Evolutionary conservation across 257 asterid species (phyloP), one percentile per base, ranked within the genome.

Genomic region (Solanum tarapatanum): DNA sequence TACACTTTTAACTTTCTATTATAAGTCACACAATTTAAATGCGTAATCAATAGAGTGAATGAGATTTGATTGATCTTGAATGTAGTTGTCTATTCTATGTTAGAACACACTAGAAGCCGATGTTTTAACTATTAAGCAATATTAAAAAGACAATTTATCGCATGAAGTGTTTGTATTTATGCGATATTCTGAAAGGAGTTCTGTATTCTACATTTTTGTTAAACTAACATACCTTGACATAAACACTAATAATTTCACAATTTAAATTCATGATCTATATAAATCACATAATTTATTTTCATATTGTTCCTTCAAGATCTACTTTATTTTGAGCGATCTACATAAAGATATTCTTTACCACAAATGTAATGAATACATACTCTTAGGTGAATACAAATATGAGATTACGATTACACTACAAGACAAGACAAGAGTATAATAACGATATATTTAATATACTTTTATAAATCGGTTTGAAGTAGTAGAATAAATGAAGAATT

Each of bases 151-250:
- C 0, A 16, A 51, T 16, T 51, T 51, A 16, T 51, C 0, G 62
- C 0, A 16, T 0, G 0, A 51, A 51, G 60, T 51, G 8, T 51
- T 51, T 51, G 62, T 51, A 51, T 51, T 51, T 16, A 51, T 51
- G 0, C 0, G 62, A 51, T 51, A 51, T 51, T 51, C 0, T 16
- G 23, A 51, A 51, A 16, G 23, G 23, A 0, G 5, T 51, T 51
- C 3, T 45, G 3, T 51, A 16, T 16, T 2, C 6, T 51, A 0
- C 9, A 51, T 51, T 51, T 51, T 51, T 0, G 9, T 51, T 51
- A 51, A 51, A 51, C 16, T 51, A 51, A 16, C 62, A 51, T 16
- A 51, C 9, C 62, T 51, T 51, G 62, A 48, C 62, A 51, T 51
- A 51, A 0, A 51, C 23, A 16, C 8, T 51, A 51, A 51, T 51